These are phyloP conservation scores for Sequoia sempervirens DNA, from an alignment of 75 land plant genomes.

Conservation along the genomic window DNA sequence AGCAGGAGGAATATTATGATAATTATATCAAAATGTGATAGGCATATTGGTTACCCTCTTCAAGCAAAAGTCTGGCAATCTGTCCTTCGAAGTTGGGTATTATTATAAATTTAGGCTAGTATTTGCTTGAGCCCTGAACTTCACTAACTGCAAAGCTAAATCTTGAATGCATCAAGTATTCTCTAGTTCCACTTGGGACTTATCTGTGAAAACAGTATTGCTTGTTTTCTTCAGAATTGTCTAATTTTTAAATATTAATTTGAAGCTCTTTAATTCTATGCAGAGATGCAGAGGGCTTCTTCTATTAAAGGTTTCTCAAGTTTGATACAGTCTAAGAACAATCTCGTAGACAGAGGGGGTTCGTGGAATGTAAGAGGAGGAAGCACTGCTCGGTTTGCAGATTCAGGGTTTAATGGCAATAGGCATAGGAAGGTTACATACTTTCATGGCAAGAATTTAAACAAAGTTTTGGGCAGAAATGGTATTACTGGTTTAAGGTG, in stretches of 20 bases:
- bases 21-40: neutral
- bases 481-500: neutral
- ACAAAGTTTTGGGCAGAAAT: neutral
- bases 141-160: neutral
- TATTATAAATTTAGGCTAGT: neutral
- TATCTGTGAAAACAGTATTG: neutral
- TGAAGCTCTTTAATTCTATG: neutral
- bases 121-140: neutral
- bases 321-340: neutral
- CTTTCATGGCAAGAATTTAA: neutral
- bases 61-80: neutral
- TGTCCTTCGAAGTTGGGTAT: neutral
- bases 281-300: slow-evolving; percentile 1
- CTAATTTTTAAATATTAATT: neutral
- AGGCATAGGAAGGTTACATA: neutral
- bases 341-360: neutral
- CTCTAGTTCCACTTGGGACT: neutral
- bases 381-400: neutral
- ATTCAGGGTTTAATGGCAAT: neutral
- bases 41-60: neutral
- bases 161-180: neutral
- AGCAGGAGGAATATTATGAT: neutral
- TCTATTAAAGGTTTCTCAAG: neutral
- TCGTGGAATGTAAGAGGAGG: slow-evolving; percentile 1
- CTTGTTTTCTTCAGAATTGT: neutral